Conservation (phyloP, 1,284 basidiomycete species). For the Meripilus lineatus region DNA sequence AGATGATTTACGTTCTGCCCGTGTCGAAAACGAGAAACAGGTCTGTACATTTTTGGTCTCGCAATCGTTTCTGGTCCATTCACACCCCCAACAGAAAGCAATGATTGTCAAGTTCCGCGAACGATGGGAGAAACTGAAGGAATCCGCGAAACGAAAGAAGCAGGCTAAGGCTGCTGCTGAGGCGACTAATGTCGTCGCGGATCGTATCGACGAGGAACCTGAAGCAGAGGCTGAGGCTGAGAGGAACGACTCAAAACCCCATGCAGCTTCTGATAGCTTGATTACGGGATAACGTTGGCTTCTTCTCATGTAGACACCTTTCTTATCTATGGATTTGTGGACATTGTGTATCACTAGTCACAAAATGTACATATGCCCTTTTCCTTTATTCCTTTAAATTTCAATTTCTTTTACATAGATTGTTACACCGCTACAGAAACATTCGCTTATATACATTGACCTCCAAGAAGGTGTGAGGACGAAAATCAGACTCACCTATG, state of each 20-base stretch:
- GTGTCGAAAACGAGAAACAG: slow-evolving; percentile 79
- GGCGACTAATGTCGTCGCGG: slow-evolving; percentile 40
- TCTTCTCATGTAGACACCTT: background rate
- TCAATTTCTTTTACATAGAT: no score
- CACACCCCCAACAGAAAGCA: slow-evolving; percentile 52
- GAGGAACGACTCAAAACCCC: slow-evolving; percentile 18
- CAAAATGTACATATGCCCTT: slow-evolving; percentile 2
- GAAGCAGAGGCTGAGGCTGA: slow-evolving; percentile 69
- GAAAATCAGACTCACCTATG: background rate
- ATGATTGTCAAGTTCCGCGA: slow-evolving; percentile 83
- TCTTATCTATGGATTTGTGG: slow-evolving; percentile 3
- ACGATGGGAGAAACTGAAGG: slow-evolving; percentile 85
- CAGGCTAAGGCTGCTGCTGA: slow-evolving; percentile 67
- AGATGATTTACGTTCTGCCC: slow-evolving; percentile 62
- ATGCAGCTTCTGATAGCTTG: background rate
- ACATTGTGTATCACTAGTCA: slow-evolving; percentile 11
- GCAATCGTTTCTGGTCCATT: background rate
- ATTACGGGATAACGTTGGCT: slow-evolving; percentile 3
- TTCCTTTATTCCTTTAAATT: background rate
- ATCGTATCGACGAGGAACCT: slow-evolving; percentile 73
- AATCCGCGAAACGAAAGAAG: slow-evolving; percentile 80
- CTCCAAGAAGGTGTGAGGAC: background rate
- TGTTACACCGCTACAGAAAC: no score
- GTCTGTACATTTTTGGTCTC: slow-evolving; percentile 35
- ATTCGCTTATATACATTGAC: no score